Conservation (phyloP, 1,284 basidiomycete species). For the Leccinum insolens region DNA sequence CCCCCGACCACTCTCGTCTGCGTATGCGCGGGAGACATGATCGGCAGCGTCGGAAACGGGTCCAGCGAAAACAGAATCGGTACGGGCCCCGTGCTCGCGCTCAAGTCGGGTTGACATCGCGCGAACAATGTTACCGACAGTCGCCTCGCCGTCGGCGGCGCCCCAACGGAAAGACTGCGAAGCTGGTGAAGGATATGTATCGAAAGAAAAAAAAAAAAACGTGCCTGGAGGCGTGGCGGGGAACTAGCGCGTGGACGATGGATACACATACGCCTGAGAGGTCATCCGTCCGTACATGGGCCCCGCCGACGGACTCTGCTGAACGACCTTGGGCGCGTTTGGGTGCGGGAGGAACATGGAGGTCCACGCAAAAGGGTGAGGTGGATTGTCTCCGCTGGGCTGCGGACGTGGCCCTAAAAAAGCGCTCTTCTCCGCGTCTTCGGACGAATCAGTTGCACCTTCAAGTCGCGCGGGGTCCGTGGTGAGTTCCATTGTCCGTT, state of each 20-base stretch:
- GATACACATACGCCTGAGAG: conserved; percentile 20
- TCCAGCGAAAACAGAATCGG: conserved; percentile 66
- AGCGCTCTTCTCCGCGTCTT: conserved; percentile 20
- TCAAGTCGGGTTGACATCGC: conserved; percentile 56
- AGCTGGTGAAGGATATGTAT: no score
- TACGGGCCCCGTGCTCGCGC: conserved; percentile 58
- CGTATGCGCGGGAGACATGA: background rate
- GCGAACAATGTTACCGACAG: conserved; percentile 64
- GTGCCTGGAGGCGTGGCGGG: background rate
- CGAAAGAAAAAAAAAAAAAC: no score
- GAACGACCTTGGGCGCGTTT: conserved; percentile 61
- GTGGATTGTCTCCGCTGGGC: conserved; percentile 13
- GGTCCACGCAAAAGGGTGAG: conserved; percentile 40
- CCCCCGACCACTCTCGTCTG: background rate
- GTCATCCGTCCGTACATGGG: conserved; percentile 61
- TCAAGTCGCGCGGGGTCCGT: conserved; percentile 11
- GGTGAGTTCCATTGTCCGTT: conserved; percentile 55
- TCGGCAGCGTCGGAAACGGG: conserved; percentile 44
- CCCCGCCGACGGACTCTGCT: conserved; percentile 37
- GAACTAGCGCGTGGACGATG: background rate
- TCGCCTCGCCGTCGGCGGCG: conserved; percentile 16
- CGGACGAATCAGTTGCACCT: conserved; percentile 1
- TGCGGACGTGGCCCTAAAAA: conserved; percentile 32
- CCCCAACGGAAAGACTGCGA: no score
- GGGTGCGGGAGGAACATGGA: conserved; percentile 73